Evolutionary conservation across 768 basidiomycete genomes (phyloP), one percentile per base, ranked within the genome.

Genomic region (Russula sp.): DNA sequence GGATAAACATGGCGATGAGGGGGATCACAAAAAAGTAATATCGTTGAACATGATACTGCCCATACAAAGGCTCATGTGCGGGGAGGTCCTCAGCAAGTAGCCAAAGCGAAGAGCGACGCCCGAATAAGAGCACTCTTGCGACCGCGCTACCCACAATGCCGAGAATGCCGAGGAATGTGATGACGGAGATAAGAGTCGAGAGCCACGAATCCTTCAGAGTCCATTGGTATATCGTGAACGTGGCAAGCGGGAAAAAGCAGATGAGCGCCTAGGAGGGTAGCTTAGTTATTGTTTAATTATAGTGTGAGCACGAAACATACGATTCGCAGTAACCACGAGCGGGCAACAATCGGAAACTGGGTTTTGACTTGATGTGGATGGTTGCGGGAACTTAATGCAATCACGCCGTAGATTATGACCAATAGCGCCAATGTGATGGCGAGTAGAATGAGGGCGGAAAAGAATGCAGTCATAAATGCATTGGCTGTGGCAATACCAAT

Each of bases 191-290:
- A 40, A 96, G 77, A 69, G 86, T 81, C 0, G 93, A 83, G 2
- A 96, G 79, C 88, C 92, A 93, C 0, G 94, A 94, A 75, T 98
- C 94, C 63, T 83, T 77, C 66, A 94, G 78, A 0, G 90, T 91
- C 92, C 94, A 98, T 74, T 98, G 94, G 74, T 88, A 94, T 71
- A 97, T 83, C 9, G 84, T 79, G 69, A 97, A 92, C 66, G 89
- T 83, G 66, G 85, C 75, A 63, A 93, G 76, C 10, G 95, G 95
- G 56, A 84, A 77, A 68, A 85, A 78, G 28, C 80, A 75, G 51
- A 91, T 74, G n/a, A 94, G 74, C 18, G 79, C 83, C 87, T 69
- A 50, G 3, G 26, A 32, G 6, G 89, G 65, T 16, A 59, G 49
- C 18, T 54, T 59, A 2, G 51, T n/a, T 28, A 55, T 44, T 26